Evolutionary conservation across 208 protist genomes (phyloP).

Genomic region (Wallacemonas collosoma): DNA sequence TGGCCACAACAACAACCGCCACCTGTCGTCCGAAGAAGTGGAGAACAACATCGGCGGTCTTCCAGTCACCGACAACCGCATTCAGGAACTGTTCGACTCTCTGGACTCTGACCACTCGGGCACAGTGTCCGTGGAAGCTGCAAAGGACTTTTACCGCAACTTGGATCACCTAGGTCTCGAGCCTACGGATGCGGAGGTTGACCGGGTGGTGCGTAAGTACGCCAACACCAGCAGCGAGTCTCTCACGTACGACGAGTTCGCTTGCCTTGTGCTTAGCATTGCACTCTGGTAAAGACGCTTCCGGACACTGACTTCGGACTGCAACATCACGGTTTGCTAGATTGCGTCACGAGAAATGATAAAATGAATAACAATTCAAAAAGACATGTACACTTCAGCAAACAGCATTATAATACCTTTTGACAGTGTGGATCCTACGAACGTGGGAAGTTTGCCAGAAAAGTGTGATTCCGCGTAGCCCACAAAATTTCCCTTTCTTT

Average conservation of each 20-base stretch:
- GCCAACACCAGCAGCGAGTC: conserved; percentile 66
- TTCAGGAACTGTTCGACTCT: conserved; percentile 90
- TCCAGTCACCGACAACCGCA: conserved; percentile 87
- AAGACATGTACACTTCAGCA: conserved; percentile 3
- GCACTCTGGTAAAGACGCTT: conserved; percentile 70
- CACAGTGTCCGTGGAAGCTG: conserved; percentile 64
- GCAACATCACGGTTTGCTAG: conserved; percentile 4
- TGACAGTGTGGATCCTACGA: conserved; percentile 3
- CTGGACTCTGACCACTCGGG: conserved; percentile 81
- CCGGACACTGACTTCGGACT: conserved; percentile 4
- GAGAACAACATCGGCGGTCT: conserved; percentile 94
- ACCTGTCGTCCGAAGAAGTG: conserved; percentile 83
- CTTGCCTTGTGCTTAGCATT: conserved; percentile 86
- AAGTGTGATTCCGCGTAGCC: not conserved
- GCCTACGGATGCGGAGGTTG: conserved; percentile 74
- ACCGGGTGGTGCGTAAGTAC: conserved; percentile 79
- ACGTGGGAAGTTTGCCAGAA: conserved; percentile 3
- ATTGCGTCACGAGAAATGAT: not conserved
- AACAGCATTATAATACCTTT: not conserved
- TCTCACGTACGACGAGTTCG: conserved; percentile 91
- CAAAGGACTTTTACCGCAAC: conserved; percentile 82
- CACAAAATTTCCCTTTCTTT: conserved; percentile 18
- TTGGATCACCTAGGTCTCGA: conserved; percentile 91
- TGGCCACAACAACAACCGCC: conserved; percentile 93
- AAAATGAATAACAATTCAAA: not conserved